These are phyloP conservation scores for Aspergillus brasiliensis DNA, from an alignment of 2,329 filamentous ascomycete genomes.

Conservation along the genomic window DNA sequence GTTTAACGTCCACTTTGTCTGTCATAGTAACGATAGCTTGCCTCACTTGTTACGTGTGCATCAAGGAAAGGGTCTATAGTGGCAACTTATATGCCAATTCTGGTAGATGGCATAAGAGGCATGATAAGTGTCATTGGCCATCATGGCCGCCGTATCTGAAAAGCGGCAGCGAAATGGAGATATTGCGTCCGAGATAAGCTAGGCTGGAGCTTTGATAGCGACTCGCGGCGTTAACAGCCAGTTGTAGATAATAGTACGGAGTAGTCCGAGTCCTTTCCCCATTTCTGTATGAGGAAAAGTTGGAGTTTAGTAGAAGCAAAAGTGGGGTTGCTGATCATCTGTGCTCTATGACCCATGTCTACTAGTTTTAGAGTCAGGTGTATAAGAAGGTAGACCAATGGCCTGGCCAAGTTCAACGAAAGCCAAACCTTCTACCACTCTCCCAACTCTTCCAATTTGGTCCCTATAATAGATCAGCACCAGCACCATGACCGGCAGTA, in stretches of 20 bases:
- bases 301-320: not conserved
- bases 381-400: not conserved
- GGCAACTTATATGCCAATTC: not conserved
- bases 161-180: not conserved
- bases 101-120: not conserved
- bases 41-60: not conserved
- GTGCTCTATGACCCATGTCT: not conserved
- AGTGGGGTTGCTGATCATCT: slow-evolving; percentile 2
- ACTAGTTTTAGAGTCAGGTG: not conserved
- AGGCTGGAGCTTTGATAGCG: not conserved
- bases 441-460: not conserved
- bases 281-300: not conserved
- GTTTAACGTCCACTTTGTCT: not conserved
- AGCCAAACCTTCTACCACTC: not conserved
- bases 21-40: not conserved
- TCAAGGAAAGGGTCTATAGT: not conserved
- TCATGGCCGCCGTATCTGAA: not conserved
- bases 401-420: not conserved
- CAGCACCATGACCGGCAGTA: slow-evolving; percentile 10
- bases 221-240: not conserved
- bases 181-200: not conserved
- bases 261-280: not conserved
- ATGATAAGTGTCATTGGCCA: not conserved
- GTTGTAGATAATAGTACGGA: not conserved
- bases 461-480: not conserved